Evolutionary conservation across 352 stramenopile genomes (phyloP).

Genomic region (Pythium dissimile): DNA sequence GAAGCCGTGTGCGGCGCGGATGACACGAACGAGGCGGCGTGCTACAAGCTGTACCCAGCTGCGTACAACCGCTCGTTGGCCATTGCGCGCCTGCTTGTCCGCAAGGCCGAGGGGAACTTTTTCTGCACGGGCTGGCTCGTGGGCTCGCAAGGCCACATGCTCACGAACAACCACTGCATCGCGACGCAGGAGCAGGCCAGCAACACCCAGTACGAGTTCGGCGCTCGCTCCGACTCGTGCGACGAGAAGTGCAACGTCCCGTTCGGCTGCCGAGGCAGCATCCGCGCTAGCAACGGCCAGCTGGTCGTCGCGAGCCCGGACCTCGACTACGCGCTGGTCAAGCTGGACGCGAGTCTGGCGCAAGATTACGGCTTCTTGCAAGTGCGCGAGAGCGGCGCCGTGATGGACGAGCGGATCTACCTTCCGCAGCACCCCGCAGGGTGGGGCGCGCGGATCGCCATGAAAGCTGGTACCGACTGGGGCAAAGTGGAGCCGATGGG

Average conservation of each 20-base stretch:
- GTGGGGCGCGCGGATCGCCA: constrained; percentile 60
- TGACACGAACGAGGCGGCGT: constrained; percentile 49
- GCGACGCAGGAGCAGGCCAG: background rate
- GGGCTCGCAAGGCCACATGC: constrained; percentile 30
- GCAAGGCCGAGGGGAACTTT: constrained; percentile 41
- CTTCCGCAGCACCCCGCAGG: constrained; percentile 54
- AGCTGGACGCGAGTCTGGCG: constrained; percentile 34
- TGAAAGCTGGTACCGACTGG: constrained; percentile 37
- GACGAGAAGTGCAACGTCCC: background rate
- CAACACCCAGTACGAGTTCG: constrained; percentile 9
- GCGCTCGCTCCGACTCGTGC: background rate
- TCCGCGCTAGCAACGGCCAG: background rate
- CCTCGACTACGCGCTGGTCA: constrained; percentile 15
- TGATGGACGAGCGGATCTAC: constrained; percentile 54
- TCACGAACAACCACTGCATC: constrained; percentile 42
- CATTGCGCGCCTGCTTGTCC: constrained; percentile 50
- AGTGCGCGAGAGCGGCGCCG: constrained; percentile 39
- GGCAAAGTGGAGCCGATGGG: constrained; percentile 41
- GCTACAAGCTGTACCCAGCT: constrained; percentile 29
- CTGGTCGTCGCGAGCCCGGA: constrained; percentile 4
- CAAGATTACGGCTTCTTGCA: constrained; percentile 45
- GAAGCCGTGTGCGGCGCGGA: constrained; percentile 59
- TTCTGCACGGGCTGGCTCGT: constrained; percentile 63
- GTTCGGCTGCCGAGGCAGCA: constrained; percentile 2
- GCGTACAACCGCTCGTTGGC: constrained; percentile 28